Evolutionary conservation across 768 basidiomycete species (phyloP).

Genomic region (Cystobasidium tubakii): DNA sequence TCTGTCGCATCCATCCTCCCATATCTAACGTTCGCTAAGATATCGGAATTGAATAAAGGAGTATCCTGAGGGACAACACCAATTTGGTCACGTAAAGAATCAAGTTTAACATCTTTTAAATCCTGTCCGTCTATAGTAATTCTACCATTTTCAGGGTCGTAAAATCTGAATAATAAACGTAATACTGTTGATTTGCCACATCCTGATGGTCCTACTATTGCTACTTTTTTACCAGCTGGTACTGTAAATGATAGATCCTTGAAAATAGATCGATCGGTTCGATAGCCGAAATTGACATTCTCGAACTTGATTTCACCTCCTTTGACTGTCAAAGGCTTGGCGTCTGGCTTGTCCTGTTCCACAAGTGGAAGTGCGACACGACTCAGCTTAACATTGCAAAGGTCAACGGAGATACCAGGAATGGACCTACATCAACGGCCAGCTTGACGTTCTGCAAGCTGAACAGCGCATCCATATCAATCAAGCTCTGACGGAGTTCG

Average conservation of each 20-base stretch:
- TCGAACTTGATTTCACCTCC: constrained; percentile 90
- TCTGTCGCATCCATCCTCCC: constrained; percentile 80
- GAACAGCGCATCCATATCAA: constrained; percentile 95
- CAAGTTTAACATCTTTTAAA: constrained; percentile 64
- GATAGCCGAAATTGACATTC: constrained; percentile 84
- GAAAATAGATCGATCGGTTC: constrained; percentile 88
- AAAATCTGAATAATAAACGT: constrained; percentile 88
- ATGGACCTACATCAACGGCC: constrained; percentile 58
- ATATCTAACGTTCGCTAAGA: constrained; percentile 92
- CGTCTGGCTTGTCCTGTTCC: constrained; percentile 62
- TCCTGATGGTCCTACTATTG: constrained; percentile 92
- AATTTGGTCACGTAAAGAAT: constrained; percentile 65
- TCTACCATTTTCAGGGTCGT: constrained; percentile 71
- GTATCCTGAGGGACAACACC: constrained; percentile 98
- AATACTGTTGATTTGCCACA: constrained; percentile 97
- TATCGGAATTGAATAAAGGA: constrained; percentile 89
- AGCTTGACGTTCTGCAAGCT: constrained; percentile 66
- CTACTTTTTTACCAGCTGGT: constrained; percentile 92
- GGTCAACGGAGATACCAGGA: no score
- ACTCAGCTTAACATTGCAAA: no score
- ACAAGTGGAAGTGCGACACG: constrained; percentile 1
- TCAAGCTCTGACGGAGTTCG: constrained; percentile 86
- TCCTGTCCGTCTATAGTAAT: constrained; percentile 82
- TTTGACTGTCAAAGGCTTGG: constrained; percentile 62
- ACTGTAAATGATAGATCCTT: constrained; percentile 76